These are phyloP conservation scores for Fomes fomentarius DNA, from an alignment of 1,284 basidiomycete genomes.

Conservation along the genomic window DNA sequence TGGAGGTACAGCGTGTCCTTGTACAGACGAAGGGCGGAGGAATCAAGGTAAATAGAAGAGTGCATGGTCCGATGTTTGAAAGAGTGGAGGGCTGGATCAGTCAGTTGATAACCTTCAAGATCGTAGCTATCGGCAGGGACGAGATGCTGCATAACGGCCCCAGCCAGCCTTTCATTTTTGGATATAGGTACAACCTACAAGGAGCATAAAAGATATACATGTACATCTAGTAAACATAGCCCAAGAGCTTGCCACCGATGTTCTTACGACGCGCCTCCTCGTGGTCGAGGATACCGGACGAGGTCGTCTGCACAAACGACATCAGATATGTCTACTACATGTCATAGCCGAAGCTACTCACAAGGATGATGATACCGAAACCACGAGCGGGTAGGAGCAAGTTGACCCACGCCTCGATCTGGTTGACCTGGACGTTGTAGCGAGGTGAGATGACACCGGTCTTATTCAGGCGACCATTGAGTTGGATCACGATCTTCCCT, in stretches of 20 bases:
- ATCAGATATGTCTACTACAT: neutral
- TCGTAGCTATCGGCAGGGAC: too few relatives aligned
- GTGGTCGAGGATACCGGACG: slow-evolving; percentile 98
- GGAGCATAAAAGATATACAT: slow-evolving; percentile 20
- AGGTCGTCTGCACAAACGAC: slow-evolving; percentile 78
- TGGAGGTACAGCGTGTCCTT: too few relatives aligned
- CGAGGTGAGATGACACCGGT: slow-evolving; percentile 98
- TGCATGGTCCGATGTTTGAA: too few relatives aligned
- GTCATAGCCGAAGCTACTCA: slow-evolving; percentile 29
- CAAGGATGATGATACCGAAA: slow-evolving; percentile 95
- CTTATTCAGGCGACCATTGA: slow-evolving; percentile 99
- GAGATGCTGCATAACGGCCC: slow-evolving; percentile 15
- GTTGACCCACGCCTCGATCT: slow-evolving; percentile 96
- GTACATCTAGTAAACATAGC: slow-evolving; percentile 75
- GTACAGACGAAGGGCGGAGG: too few relatives aligned
- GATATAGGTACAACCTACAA: slow-evolving; percentile 20
- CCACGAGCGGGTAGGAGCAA: slow-evolving; percentile 92
- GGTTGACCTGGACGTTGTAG: slow-evolving; percentile 93
- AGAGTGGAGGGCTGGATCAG: too few relatives aligned
- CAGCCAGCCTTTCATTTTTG: slow-evolving; percentile 22
- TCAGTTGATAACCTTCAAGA: too few relatives aligned
- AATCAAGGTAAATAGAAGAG: too few relatives aligned
- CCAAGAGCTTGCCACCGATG: slow-evolving; percentile 89
- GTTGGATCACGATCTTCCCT: slow-evolving; percentile 98
- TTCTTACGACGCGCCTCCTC: slow-evolving; percentile 99